Conservation (phyloP, 2,329 filamentous ascomycete genomes). For the Chaetomium sp. region DNA sequence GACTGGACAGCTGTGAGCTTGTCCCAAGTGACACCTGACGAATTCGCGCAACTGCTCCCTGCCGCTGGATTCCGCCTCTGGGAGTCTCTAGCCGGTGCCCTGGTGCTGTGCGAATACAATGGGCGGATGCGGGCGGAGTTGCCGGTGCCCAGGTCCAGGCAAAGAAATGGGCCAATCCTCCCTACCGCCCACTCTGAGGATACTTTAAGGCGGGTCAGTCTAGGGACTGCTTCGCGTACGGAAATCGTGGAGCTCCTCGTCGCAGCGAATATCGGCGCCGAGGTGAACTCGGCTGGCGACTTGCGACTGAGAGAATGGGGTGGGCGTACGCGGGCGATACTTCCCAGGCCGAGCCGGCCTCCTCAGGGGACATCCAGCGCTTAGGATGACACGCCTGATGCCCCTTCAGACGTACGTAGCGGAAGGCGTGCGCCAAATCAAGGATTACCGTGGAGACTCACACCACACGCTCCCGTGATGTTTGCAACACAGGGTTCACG, state of each 20-base stretch:
- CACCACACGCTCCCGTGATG: not conserved
- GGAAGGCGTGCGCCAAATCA: not conserved
- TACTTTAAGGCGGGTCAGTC: not conserved
- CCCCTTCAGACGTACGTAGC: not conserved
- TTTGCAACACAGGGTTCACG: not conserved
- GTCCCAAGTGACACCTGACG: not conserved
- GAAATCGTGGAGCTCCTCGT: conserved; percentile 14
- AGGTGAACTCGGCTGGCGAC: not conserved
- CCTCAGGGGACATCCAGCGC: not conserved
- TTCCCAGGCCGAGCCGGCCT: not conserved
- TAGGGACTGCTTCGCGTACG: not conserved
- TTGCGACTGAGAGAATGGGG: conserved; percentile 1
- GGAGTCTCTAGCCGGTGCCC: not conserved
- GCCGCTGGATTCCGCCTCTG: not conserved
- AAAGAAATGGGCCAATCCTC: too few species aligned
- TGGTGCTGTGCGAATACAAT: not conserved
- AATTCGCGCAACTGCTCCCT: not conserved
- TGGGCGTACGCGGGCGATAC: not conserved
- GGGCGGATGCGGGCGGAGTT: not conserved
- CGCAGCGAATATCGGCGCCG: not conserved
- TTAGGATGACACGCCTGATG: not conserved
- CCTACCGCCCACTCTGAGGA: not conserved
- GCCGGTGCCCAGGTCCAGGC: not conserved
- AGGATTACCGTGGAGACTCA: not conserved
- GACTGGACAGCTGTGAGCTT: not conserved